These are phyloP conservation scores for Curvularia hawaiiensis DNA, from an alignment of 2,329 filamentous ascomycete species.

Conservation along the genomic window DNA sequence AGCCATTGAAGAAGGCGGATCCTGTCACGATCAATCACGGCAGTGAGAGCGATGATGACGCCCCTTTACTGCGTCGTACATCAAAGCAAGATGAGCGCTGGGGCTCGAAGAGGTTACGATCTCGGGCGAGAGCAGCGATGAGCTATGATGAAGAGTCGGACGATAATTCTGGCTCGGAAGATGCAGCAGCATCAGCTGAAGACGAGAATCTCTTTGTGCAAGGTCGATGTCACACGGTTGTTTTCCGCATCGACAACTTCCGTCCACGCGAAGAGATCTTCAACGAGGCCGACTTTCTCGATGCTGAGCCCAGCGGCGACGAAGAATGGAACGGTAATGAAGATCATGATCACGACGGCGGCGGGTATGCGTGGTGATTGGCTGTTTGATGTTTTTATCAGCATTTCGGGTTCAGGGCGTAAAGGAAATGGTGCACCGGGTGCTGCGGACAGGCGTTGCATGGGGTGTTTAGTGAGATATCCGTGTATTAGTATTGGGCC, in stretches of 20 bases:
- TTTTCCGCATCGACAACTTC: constrained; percentile 76
- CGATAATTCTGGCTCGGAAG: constrained; percentile 31
- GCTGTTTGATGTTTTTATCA: neutral
- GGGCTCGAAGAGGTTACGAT: constrained; percentile 38
- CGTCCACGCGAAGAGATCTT: constrained; percentile 71
- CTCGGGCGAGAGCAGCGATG: constrained; percentile 30
- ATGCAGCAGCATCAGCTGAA: constrained; percentile 17
- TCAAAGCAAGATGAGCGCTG: constrained; percentile 34
- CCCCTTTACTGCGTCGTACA: constrained; percentile 29
- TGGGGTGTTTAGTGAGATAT: constrained; percentile 15
- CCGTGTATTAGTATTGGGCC: constrained; percentile 24
- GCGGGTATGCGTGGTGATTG: constrained; percentile 41
- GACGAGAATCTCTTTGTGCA: constrained; percentile 58
- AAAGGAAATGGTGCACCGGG: neutral
- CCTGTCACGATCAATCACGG: constrained; percentile 3
- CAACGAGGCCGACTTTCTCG: constrained; percentile 74
- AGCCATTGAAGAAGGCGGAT: constrained; percentile 2
- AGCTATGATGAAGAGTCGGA: constrained; percentile 41
- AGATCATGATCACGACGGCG: constrained; percentile 51
- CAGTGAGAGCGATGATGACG: constrained; percentile 35
- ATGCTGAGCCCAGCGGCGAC: constrained; percentile 62
- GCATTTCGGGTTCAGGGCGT: neutral
- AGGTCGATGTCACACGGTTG: constrained; percentile 72
- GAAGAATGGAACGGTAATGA: constrained; percentile 65
- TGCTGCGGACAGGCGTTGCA: constrained; percentile 21